Evolutionary conservation across 495 filamentous ascomycete species (phyloP).

Genomic region (Extremus antarcticus): DNA sequence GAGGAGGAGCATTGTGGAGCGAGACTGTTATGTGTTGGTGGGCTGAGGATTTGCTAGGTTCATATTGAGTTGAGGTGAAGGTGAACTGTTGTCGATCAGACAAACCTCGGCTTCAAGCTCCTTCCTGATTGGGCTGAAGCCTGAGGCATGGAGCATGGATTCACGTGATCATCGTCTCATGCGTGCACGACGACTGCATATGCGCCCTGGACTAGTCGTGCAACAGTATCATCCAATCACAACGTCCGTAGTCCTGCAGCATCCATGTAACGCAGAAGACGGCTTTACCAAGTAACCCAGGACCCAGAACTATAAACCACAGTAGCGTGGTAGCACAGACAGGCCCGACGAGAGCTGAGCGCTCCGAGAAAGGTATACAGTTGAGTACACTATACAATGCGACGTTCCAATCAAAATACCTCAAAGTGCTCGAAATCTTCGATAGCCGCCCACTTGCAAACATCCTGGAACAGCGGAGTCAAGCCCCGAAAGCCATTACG

Average conservation of each 20-base stretch:
- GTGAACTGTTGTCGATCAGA: background rate
- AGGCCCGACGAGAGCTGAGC: too few relatives aligned
- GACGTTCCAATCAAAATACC: background rate
- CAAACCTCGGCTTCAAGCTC: background rate
- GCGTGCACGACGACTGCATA: background rate
- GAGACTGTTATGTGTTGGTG: background rate
- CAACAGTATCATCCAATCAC: background rate
- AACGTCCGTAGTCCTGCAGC: too few relatives aligned
- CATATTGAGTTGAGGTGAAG: too few relatives aligned
- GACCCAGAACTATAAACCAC: background rate
- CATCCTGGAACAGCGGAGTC: background rate
- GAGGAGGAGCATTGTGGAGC: constrained; percentile 68
- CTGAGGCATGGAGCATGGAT: too few relatives aligned
- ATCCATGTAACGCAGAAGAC: too few relatives aligned
- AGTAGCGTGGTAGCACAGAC: too few relatives aligned
- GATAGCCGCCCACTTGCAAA: background rate
- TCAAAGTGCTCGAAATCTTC: background rate
- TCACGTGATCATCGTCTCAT: background rate
- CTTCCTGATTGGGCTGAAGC: too few relatives aligned
- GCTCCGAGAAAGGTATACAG: too few relatives aligned
- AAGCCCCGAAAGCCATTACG: background rate
- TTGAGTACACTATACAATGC: too few relatives aligned
- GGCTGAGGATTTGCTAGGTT: too few relatives aligned
- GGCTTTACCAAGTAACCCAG: too few relatives aligned
- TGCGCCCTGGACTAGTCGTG: background rate